phyloP scores from a whole-genome alignment of 495 filamentous ascomycete genomes.

The Penicillium diatomitis region DNA sequence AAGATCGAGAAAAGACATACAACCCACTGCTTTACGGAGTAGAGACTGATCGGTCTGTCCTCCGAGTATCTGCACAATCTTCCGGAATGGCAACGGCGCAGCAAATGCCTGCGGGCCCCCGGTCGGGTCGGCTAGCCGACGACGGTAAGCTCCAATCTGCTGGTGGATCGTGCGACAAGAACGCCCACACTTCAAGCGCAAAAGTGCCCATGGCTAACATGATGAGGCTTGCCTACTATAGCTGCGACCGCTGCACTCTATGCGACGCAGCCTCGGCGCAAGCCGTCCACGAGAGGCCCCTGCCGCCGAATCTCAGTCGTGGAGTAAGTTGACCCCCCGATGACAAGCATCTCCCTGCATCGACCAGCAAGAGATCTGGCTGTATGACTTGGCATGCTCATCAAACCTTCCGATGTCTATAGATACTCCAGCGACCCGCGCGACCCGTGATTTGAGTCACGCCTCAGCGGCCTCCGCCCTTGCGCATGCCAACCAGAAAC shows the following conservation, averaged over 20 bases:
- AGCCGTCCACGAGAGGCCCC: conserved; percentile 26
- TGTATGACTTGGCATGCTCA: not conserved
- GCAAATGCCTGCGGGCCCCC: conserved; percentile 19
- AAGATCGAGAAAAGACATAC: too few species aligned
- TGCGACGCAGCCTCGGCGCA: conserved; percentile 37
- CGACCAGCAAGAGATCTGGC: too few species aligned
- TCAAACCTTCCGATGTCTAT: conserved; percentile 32
- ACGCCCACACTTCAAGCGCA: not conserved
- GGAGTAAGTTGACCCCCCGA: conserved; percentile 15
- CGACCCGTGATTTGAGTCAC: conserved; percentile 54
- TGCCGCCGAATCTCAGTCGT: conserved; percentile 12
- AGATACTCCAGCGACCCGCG: conserved; percentile 58
- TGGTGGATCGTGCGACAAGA: conserved; percentile 4
- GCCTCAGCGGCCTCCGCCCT: conserved; percentile 68
- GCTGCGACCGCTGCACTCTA: conserved; percentile 47
- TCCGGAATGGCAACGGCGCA: conserved; percentile 25
- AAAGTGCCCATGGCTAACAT: conserved; percentile 5
- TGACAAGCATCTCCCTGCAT: not conserved
- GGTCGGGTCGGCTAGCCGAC: conserved; percentile 29
- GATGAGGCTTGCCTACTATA: conserved; percentile 15
- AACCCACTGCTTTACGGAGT: too few species aligned
- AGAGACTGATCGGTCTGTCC: conserved; percentile 6
- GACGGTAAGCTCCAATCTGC: conserved; percentile 25
- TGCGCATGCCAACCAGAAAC: conserved; percentile 59
- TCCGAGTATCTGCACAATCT: not conserved